A percentile compares a stretch with the other conserved stretches of the same genome.
Evolutionary conservation across 805 yeast genomes (phyloP).

Genomic region (Starmerella kuoi): DNA sequence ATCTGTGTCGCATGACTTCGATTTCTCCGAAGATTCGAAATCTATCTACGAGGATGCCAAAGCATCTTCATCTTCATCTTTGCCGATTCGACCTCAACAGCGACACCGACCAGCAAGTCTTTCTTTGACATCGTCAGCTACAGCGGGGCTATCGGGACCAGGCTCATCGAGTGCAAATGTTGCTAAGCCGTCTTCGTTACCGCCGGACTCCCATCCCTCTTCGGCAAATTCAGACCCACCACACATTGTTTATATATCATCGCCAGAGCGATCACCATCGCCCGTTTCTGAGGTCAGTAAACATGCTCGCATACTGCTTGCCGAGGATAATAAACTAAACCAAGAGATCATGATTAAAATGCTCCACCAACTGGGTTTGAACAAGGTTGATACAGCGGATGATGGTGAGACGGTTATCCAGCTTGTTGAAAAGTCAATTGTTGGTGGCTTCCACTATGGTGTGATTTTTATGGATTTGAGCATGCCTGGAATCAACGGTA

Average conservation of each 20-base stretch:
- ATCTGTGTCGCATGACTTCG: not conserved
- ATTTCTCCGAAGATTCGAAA: not conserved
- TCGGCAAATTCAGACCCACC: not conserved
- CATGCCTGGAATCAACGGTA: conserved; percentile 26
- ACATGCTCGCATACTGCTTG: conserved; percentile 48
- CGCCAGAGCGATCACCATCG: not conserved
- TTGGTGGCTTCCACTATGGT: conserved; percentile 29
- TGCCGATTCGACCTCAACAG: not conserved
- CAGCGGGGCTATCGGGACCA: not conserved
- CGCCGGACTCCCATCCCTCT: not conserved
- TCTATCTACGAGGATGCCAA: not conserved
- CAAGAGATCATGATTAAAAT: conserved; percentile 84
- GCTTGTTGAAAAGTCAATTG: conserved; percentile 41
- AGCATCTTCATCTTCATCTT: not conserved
- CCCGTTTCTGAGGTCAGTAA: not conserved
- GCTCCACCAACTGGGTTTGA: conserved; percentile 68
- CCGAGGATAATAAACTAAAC: conserved; percentile 80
- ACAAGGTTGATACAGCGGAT: conserved; percentile 58
- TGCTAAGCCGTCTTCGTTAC: not conserved
- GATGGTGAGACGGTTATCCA: conserved; percentile 84
- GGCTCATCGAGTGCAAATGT: no score
- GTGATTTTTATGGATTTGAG: conserved; percentile 28
- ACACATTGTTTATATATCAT: conserved; percentile 1
- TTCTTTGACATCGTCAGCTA: not conserved
- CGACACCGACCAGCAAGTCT: not conserved